Conservation (phyloP, 768 basidiomycete species). For the Leucocoprinus sp. region DNA sequence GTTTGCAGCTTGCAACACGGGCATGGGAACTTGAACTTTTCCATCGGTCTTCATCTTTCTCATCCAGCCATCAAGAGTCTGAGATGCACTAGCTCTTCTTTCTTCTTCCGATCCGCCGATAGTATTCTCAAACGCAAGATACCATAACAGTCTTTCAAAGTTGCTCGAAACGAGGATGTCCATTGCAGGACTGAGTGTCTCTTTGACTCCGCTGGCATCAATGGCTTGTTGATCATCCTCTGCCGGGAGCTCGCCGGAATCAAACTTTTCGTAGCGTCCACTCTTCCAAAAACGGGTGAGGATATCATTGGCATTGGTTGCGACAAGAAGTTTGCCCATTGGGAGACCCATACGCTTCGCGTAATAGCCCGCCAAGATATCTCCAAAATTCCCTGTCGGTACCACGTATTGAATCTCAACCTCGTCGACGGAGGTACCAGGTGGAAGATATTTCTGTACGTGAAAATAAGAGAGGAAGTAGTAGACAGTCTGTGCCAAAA, state of each 20-base stretch:
- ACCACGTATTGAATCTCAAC: constrained; percentile 84
- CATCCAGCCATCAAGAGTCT: constrained; percentile 81
- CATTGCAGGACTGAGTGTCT: constrained; percentile 97
- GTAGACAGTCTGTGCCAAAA: constrained; percentile 97
- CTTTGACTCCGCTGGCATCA: constrained; percentile 62
- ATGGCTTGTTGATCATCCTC: constrained; percentile 46
- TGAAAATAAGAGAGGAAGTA: constrained; percentile 96
- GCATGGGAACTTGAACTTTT: constrained; percentile 60
- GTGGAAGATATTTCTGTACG: constrained; percentile 44
- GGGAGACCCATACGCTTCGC: constrained; percentile 94
- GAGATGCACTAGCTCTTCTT: constrained; percentile 43
- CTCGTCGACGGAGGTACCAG: constrained; percentile 24
- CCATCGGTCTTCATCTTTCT: constrained; percentile 70
- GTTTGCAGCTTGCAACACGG: constrained; percentile 63
- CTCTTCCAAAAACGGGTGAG: constrained; percentile 90
- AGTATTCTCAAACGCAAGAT: constrained; percentile 73
- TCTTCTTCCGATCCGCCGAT: constrained; percentile 24
- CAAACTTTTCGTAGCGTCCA: constrained; percentile 84
- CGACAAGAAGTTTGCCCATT: constrained; percentile 75
- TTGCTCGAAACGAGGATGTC: constrained; percentile 97
- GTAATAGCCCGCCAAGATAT: constrained; percentile 94
- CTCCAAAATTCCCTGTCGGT: constrained; percentile 98
- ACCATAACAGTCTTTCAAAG: constrained; percentile 94
- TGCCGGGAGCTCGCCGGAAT: constrained; percentile 45
- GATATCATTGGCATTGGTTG: constrained; percentile 97